phyloP scores from a whole-genome alignment of 1,284 basidiomycete genomes.

The Ganoderma boninense region DNA sequence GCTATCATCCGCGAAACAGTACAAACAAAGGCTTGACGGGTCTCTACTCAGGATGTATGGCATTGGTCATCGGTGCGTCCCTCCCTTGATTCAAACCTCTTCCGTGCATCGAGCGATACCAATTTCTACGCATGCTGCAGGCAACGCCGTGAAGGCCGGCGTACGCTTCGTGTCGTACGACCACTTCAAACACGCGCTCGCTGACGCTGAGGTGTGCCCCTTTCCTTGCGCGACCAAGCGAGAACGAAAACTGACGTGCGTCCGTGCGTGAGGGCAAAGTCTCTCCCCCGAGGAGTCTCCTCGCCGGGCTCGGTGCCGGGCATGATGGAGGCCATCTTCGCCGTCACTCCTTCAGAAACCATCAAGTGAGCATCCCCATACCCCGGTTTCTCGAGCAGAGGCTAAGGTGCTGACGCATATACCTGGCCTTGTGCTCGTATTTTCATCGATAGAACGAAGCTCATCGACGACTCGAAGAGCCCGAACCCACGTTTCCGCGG shows the following conservation, averaged over 20 bases:
- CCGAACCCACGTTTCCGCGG: conserved; percentile 88
- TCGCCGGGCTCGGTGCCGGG: conserved; percentile 96
- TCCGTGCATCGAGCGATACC: background rate
- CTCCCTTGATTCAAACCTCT: background rate
- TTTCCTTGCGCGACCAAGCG: conserved; percentile 1
- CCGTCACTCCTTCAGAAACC: conserved; percentile 97
- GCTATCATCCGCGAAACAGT: conserved; percentile 78
- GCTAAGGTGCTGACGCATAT: background rate
- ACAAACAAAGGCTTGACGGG: conserved; percentile 76
- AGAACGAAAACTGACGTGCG: conserved; percentile 16
- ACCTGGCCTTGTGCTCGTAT: background rate
- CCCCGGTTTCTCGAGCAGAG: background rate
- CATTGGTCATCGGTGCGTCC: conserved; percentile 78
- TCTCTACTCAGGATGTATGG: conserved; percentile 88
- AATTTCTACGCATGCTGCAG: conserved; percentile 19
- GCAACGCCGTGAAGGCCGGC: conserved; percentile 89
- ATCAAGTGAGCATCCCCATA: conserved; percentile 78
- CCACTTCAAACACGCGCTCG: conserved; percentile 87
- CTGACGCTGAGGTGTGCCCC: conserved; percentile 77
- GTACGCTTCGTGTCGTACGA: conserved; percentile 97
- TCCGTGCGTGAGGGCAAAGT: conserved; percentile 79
- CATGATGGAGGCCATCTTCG: conserved; percentile 93
- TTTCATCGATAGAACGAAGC: conserved; percentile 79
- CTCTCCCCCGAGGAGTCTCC: conserved; percentile 82
- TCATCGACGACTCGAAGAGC: conserved; percentile 94